A percentile compares a stretch with the other conserved stretches of the same genome.
These are phyloP conservation scores for Neurospora hispaniola DNA, from an alignment of 495 filamentous ascomycete species.

Conservation along the genomic window DNA sequence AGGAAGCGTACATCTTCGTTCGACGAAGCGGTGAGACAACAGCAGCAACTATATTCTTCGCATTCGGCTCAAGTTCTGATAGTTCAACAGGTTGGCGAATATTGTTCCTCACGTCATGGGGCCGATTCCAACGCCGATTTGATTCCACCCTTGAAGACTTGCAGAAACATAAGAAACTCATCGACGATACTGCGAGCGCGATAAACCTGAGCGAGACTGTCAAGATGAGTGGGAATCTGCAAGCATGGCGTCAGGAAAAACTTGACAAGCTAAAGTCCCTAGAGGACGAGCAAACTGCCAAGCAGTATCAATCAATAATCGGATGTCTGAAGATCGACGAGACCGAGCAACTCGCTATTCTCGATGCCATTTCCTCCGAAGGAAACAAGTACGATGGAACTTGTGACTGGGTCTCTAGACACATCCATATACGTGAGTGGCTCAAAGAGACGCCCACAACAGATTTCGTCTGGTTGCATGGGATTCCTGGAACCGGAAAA, in stretches of 20 bases:
- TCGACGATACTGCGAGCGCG: constrained; percentile 29
- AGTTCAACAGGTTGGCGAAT: constrained; percentile 29
- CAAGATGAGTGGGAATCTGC: constrained; percentile 10
- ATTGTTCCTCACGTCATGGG: constrained; percentile 33
- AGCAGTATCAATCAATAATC: constrained; percentile 15
- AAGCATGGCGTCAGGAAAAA: constrained; percentile 12
- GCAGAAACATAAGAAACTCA: constrained; percentile 22
- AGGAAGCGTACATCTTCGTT: constrained; percentile 36
- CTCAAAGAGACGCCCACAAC: constrained; percentile 3
- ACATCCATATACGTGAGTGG: constrained; percentile 17
- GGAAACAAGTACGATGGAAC: constrained; percentile 14
- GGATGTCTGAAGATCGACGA: constrained; percentile 21
- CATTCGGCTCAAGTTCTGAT: background rate
- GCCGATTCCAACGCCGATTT: constrained; percentile 26
- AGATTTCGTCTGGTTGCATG: constrained; percentile 17
- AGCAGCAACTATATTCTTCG: background rate
- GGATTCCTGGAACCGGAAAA: constrained; percentile 23
- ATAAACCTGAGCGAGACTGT: constrained; percentile 11
- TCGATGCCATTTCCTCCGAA: constrained; percentile 12
- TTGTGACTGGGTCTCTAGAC: constrained; percentile 20
- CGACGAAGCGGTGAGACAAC: constrained; percentile 23
- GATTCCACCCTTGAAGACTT: constrained; percentile 29
- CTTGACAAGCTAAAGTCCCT: constrained; percentile 8
- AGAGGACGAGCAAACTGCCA: constrained; percentile 12
- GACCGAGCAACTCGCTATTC: constrained; percentile 17